Evolutionary conservation across 371 early-diverging fungal species (phyloP).

Genomic region (Mucor irregularis): DNA sequence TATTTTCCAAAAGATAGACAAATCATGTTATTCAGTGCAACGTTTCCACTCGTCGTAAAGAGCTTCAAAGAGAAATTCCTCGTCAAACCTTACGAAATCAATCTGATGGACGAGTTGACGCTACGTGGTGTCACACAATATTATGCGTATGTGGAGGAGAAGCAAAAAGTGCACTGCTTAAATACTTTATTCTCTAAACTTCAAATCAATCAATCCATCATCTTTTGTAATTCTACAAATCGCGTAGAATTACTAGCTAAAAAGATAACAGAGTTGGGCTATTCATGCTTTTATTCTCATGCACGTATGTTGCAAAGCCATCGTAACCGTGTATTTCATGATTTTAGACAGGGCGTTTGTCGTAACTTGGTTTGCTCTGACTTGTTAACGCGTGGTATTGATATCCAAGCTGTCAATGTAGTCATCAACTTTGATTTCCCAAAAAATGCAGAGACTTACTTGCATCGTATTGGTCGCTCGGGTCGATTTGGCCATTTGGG

Average conservation of each 20-base stretch:
- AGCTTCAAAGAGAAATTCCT: constrained; percentile 94
- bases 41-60: constrained; percentile 97
- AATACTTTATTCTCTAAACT: constrained; percentile 98
- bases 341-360: constrained; percentile 96
- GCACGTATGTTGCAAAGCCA: constrained; percentile 97
- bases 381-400: constrained; percentile 98
- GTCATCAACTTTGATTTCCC: constrained; percentile 99
- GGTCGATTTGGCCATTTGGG: constrained; percentile 99
- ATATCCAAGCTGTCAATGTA: constrained; percentile 98
- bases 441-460: constrained; percentile 97
- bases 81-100: constrained; percentile 95
- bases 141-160: constrained; percentile 98
- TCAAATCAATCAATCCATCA: constrained; percentile 99
- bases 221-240: constrained; percentile 98
- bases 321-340: constrained; percentile 98
- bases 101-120: constrained; percentile 98
- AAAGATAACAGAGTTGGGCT: constrained; percentile 98
- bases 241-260: constrained; percentile 97
- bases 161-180: constrained; percentile 97
- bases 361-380: constrained; percentile 96
- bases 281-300: constrained; percentile 98
- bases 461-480: constrained; percentile 98
- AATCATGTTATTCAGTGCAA: constrained; percentile 97
- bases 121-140: constrained; percentile 98
- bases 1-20: constrained; percentile 87